Evolutionary conservation across 805 yeast species (phyloP).

Genomic region (Schwanniomyces yamadae): DNA sequence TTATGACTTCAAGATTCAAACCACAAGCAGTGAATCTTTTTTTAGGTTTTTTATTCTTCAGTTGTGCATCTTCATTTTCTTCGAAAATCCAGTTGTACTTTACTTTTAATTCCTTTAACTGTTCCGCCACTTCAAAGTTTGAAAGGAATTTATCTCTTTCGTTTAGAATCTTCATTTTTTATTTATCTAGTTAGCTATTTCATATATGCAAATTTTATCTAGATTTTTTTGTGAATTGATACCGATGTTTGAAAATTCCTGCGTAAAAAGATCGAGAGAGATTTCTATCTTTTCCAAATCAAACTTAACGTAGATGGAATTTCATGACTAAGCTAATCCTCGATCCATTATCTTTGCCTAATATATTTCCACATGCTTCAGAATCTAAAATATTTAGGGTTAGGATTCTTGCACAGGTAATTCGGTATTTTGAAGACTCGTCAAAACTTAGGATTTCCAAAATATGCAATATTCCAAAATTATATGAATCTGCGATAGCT

Average conservation of each 20-base stretch:
- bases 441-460: constrained; percentile 14
- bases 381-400: constrained; percentile 17
- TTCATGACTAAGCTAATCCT: constrained; percentile 31
- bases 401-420: constrained; percentile 30
- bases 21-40: constrained; percentile 41
- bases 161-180: constrained; percentile 46
- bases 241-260: not conserved
- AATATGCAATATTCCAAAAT: constrained; percentile 16
- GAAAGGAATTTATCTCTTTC: constrained; percentile 60
- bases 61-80: constrained; percentile 28
- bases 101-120: constrained; percentile 48
- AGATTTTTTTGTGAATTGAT: no score
- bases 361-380: constrained; percentile 23
- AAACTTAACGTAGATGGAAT: not conserved
- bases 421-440: constrained; percentile 13
- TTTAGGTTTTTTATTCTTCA: constrained; percentile 21
- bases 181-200: constrained; percentile 1
- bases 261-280: constrained; percentile 1
- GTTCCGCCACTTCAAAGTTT: constrained; percentile 62
- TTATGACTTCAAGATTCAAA: constrained; percentile 47
- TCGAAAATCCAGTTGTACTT: constrained; percentile 47
- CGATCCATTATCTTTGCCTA: constrained; percentile 24
- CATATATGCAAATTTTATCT: no score
- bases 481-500: constrained; percentile 8
- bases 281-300: not conserved